Conservation (phyloP, 495 filamentous ascomycete genomes). For the Pyrenopolyporus hunteri region DNA sequence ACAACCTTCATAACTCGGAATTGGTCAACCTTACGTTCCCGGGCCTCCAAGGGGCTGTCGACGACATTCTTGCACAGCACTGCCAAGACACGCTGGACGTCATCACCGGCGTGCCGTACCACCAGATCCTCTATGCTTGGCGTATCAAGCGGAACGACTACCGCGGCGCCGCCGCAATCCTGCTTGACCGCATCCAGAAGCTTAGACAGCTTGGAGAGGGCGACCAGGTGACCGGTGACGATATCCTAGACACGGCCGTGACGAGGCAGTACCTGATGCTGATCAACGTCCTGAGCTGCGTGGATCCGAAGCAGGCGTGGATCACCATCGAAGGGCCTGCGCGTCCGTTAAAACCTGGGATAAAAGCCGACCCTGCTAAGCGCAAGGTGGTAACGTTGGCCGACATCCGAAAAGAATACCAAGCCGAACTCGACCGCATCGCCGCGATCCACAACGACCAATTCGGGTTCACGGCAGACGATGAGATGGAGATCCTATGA, state of each 20-base stretch:
- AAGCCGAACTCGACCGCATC: constrained; percentile 81
- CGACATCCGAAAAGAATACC: constrained; percentile 84
- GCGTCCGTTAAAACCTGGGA: constrained; percentile 25
- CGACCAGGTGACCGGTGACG: constrained; percentile 54
- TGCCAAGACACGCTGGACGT: constrained; percentile 65
- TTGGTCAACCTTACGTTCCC: constrained; percentile 79
- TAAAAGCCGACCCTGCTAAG: constrained; percentile 34
- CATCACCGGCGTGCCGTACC: constrained; percentile 66
- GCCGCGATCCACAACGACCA: constrained; percentile 64
- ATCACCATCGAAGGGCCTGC: constrained; percentile 55
- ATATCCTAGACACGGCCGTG: constrained; percentile 62
- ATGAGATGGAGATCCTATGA: constrained; percentile 54
- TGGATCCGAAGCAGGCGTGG: constrained; percentile 80
- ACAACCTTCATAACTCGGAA: constrained; percentile 67
- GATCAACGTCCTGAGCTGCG: constrained; percentile 86
- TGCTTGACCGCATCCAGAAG: constrained; percentile 67
- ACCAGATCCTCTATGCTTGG: constrained; percentile 87
- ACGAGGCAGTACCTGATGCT: constrained; percentile 77
- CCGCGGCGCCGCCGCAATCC: constrained; percentile 82
- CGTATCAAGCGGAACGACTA: constrained; percentile 82
- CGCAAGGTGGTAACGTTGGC: constrained; percentile 77
- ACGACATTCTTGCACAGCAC: constrained; percentile 72
- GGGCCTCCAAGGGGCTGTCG: constrained; percentile 75
- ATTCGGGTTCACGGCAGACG: constrained; percentile 57
- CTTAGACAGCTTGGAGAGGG: constrained; percentile 54